Percentiles rank a stretch among this genome's conserved stretches.
phyloP scores from a whole-genome alignment of 2,329 filamentous ascomycete genomes.

The Pseudogymnoascus destructans region DNA sequence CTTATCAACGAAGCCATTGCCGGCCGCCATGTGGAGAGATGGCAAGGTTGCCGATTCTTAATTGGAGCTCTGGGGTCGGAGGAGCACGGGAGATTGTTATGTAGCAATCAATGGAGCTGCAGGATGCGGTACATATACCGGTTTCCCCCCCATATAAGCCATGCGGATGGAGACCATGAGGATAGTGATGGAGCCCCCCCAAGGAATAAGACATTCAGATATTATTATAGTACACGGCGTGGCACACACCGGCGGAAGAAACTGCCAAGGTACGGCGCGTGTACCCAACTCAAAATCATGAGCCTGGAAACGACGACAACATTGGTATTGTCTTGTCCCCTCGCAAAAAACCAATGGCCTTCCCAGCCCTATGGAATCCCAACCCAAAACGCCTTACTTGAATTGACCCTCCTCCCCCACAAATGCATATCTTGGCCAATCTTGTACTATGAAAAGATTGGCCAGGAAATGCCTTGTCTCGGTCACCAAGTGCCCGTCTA shows the following conservation, averaged over 20 bases:
- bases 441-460: not conserved
- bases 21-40: not conserved
- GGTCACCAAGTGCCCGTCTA: not conserved
- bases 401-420: not conserved
- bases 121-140: not conserved
- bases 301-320: not conserved
- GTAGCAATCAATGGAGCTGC: not conserved
- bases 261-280: not conserved
- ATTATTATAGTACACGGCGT: slow-evolving; percentile 5
- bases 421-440: not conserved
- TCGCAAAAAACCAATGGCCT: not conserved
- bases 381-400: not conserved
- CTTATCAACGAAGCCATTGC: slow-evolving; percentile 2
- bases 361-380: not conserved
- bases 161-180: not conserved
- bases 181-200: not conserved
- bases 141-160: not conserved
- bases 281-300: not conserved
- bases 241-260: not conserved
- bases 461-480: too few relatives aligned
- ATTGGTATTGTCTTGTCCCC: slow-evolving; percentile 3
- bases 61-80: not conserved
- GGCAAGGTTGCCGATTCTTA: not conserved
- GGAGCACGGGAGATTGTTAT: not conserved
- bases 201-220: not conserved